Evolutionary conservation across 495 filamentous ascomycete species (phyloP).

Genomic region (Saxophila tyrrhenica): DNA sequence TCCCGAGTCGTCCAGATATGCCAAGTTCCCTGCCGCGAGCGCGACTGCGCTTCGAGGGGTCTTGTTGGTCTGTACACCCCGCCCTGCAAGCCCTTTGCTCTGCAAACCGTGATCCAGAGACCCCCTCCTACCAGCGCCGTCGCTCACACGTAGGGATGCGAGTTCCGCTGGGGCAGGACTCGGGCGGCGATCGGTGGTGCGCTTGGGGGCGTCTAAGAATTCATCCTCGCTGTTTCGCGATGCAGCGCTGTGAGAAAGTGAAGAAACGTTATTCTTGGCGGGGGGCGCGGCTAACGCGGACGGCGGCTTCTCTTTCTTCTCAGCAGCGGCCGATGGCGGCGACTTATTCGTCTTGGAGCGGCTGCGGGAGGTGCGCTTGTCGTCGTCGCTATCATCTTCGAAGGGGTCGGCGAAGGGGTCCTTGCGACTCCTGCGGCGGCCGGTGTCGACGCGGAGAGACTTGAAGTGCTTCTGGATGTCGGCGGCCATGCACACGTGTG

Average conservation of each 20-base stretch:
- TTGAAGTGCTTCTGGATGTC: slow-evolving; percentile 18
- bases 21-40: slow-evolving; percentile 11
- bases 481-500: slow-evolving; percentile 14
- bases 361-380: slow-evolving; percentile 4
- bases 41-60: slow-evolving; percentile 12
- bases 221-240: slow-evolving; percentile 12
- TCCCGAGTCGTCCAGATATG: slow-evolving; percentile 17
- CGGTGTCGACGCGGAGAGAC: slow-evolving; percentile 13
- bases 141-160: slow-evolving; percentile 3
- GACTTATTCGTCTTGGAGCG: slow-evolving; percentile 4
- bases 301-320: not conserved
- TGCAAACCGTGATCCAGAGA: slow-evolving; percentile 11
- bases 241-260: not conserved
- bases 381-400: slow-evolving; percentile 20
- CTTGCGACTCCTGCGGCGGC: slow-evolving; percentile 11
- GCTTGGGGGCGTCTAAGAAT: slow-evolving; percentile 1
- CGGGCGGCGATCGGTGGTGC: slow-evolving; percentile 12
- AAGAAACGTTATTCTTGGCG: not conserved
- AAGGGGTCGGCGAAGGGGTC: slow-evolving; percentile 19
- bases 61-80: not conserved
- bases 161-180: slow-evolving; percentile 13
- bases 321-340: not conserved
- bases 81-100: not conserved
- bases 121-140: slow-evolving; percentile 9
- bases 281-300: not conserved